Evolutionary conservation across 345 rosid genomes (phyloP).

Genomic region (Gossypium turneri): DNA sequence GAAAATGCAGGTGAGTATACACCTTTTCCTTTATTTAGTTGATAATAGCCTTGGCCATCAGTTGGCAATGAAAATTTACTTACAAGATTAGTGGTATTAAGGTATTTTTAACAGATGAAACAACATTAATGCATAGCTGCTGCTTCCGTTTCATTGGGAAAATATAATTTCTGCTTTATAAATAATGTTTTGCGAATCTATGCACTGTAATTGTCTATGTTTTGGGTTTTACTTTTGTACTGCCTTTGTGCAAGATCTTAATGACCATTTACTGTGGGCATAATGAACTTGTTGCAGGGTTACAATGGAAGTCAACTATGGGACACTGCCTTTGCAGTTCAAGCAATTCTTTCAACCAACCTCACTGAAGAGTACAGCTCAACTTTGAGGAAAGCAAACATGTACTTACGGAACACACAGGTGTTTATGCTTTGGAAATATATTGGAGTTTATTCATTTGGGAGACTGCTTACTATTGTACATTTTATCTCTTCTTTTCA

Average conservation of each 20-base stretch:
- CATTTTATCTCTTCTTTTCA: conserved; percentile 16
- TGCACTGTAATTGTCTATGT: conserved; percentile 4
- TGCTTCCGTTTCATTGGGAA: not conserved
- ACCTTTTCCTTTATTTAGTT: not conserved
- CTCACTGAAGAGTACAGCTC: conserved; percentile 66
- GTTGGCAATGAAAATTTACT: not conserved
- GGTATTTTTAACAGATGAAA: not conserved
- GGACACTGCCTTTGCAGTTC: conserved; percentile 85
- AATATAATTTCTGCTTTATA: not conserved
- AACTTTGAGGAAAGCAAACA: conserved; percentile 64
- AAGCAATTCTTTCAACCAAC: conserved; percentile 76
- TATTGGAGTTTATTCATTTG: conserved; percentile 12
- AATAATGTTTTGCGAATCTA: conserved; percentile 3
- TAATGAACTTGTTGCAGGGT: conserved; percentile 54
- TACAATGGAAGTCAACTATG: conserved; percentile 96
- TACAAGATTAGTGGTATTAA: not conserved
- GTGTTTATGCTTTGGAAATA: conserved; percentile 29
- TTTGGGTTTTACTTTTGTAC: not conserved
- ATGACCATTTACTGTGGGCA: conserved; percentile 13
- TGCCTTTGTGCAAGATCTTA: not conserved
- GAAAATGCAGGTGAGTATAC: conserved; percentile 86
- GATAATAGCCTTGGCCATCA: not conserved
- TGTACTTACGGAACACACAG: conserved; percentile 68
- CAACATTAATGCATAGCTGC: not conserved
- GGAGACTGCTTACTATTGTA: not conserved